Conservation (phyloP, 139 green algal genomes). For the Gonium pectorale region DNA sequence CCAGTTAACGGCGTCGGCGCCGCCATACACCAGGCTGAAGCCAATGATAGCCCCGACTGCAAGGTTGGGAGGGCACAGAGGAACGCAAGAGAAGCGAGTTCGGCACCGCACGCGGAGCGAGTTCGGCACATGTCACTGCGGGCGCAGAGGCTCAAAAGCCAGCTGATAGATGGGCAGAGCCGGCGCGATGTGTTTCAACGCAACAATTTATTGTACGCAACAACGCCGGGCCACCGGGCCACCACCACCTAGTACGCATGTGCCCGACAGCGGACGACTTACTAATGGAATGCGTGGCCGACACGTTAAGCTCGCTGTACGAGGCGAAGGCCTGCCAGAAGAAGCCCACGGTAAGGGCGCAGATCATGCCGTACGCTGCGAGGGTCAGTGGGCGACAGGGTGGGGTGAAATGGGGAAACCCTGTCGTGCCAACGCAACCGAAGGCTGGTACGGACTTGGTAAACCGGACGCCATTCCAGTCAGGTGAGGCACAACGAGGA, state of each 20-base stretch:
- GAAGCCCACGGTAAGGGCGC: conserved; percentile 46
- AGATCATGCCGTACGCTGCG: conserved; percentile 65
- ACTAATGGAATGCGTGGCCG: conserved; percentile 67
- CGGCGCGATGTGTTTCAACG: no score
- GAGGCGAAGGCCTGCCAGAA: conserved; percentile 61
- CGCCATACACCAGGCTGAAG: conserved; percentile 42
- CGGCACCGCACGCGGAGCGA: no score
- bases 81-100: background rate
- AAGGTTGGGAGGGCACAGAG: background rate
- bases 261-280: background rate
- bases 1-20: conserved; percentile 39
- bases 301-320: conserved; percentile 68
- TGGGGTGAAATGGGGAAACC: no score
- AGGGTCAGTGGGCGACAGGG: no score
- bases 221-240: no score
- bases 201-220: no score
- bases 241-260: no score
- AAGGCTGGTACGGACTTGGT: no score
- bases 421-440: no score
- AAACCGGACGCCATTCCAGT: no score
- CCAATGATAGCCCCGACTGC: conserved; percentile 47
- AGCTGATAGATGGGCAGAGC: background rate
- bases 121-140: no score
- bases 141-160: background rate
- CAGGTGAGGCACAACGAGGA: no score